These are phyloP conservation scores for Chrysochromulina parva DNA, from an alignment of 78 protist genomes.

Conservation along the genomic window DNA sequence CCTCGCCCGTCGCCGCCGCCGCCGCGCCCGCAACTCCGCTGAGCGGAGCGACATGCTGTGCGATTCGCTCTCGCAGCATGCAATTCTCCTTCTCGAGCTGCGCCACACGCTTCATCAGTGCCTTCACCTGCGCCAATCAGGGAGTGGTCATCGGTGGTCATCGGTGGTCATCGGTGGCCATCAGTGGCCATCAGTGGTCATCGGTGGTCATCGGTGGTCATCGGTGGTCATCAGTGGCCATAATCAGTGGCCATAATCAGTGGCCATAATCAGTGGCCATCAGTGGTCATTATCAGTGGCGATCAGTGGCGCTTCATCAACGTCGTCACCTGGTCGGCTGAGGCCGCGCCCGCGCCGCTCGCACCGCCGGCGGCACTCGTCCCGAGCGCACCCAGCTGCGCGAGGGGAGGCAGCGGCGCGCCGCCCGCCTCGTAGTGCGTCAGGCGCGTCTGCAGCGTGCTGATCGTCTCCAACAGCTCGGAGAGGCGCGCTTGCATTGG, in stretches of 20 bases:
- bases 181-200: too few species aligned
- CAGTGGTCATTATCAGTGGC: not conserved
- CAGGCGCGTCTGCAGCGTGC: not conserved
- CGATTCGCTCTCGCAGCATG: too few species aligned
- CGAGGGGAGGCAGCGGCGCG: not conserved
- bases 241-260: too few species aligned
- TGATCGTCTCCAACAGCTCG: not conserved
- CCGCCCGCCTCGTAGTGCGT: not conserved
- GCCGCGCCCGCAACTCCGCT: too few species aligned
- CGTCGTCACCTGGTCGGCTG: not conserved
- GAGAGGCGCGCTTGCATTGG: not conserved
- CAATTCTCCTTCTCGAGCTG: not conserved
- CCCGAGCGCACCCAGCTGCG: not conserved
- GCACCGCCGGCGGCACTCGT: not conserved
- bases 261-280: not conserved
- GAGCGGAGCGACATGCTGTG: too few species aligned
- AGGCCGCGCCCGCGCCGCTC: not conserved
- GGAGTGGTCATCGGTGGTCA: not conserved
- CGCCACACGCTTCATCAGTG: not conserved
- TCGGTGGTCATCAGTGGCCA: too few species aligned
- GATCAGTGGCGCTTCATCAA: not conserved
- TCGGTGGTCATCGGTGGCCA: too few species aligned
- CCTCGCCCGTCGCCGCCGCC: too few species aligned
- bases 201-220: too few species aligned
- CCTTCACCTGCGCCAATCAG: not conserved